Percentiles rank a stretch among this genome's conserved stretches.
These are phyloP conservation scores for Pseudodiploospora longispora DNA, from an alignment of 2,329 filamentous ascomycete species.

Conservation along the genomic window DNA sequence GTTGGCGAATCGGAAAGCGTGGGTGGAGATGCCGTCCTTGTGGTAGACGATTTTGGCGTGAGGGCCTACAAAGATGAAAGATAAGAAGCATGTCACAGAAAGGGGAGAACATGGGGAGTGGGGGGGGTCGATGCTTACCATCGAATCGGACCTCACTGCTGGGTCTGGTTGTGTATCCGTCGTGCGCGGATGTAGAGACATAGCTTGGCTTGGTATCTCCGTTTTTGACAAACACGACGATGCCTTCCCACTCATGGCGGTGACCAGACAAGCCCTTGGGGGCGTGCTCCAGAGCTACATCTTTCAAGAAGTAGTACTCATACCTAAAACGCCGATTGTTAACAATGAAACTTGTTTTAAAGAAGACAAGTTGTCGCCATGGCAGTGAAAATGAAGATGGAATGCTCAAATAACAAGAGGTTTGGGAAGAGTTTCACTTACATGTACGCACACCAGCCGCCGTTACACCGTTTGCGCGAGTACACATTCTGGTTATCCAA, in stretches of 20 bases:
- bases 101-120: background rate
- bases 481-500: conserved; percentile 19
- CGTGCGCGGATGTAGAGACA: conserved; percentile 23
- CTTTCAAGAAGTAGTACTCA: conserved; percentile 17
- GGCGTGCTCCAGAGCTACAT: conserved; percentile 9
- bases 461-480: conserved; percentile 15
- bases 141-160: conserved; percentile 15
- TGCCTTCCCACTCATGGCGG: conserved; percentile 18
- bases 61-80: background rate
- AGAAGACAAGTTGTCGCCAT: background rate
- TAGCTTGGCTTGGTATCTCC: conserved; percentile 2
- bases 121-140: background rate
- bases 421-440: conserved; percentile 6
- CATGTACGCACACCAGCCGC: conserved; percentile 18
- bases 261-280: conserved; percentile 10
- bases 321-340: conserved; percentile 2
- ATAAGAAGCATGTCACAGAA: background rate
- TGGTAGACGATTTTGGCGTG: conserved; percentile 26
- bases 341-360: background rate
- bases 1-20: conserved; percentile 22
- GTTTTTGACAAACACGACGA: conserved; percentile 13
- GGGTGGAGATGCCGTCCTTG: conserved; percentile 24
- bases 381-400: background rate
- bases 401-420: background rate
- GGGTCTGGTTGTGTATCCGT: conserved; percentile 16